A percentile compares a stretch with the other conserved stretches of the same genome.
Evolutionary conservation across 2,329 filamentous ascomycete species (phyloP).

Genomic region (Sordariomycetes sp.): DNA sequence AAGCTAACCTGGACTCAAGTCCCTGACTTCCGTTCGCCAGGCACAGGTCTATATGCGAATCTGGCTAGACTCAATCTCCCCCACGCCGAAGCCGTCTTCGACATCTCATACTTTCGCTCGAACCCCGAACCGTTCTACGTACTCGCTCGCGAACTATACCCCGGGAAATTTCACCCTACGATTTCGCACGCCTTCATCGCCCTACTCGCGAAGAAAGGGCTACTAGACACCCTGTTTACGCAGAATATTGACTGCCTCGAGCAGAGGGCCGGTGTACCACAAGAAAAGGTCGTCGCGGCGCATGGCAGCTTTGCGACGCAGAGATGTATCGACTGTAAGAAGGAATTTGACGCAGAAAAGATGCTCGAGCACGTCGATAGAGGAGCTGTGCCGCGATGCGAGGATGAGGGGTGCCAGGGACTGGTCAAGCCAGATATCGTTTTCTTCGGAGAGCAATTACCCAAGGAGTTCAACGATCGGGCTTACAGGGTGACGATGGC

Average conservation of each 20-base stretch:
- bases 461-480: constrained; percentile 23
- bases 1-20: constrained; percentile 37
- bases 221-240: constrained; percentile 82
- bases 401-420: constrained; percentile 53
- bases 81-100: constrained; percentile 87
- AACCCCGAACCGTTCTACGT: constrained; percentile 89
- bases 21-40: constrained; percentile 89
- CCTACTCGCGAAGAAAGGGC: constrained; percentile 68
- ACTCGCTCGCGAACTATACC: constrained; percentile 85
- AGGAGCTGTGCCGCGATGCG: constrained; percentile 64
- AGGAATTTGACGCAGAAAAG: constrained; percentile 57
- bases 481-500: constrained; percentile 44
- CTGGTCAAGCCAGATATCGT: constrained; percentile 92
- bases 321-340: constrained; percentile 81
- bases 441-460: constrained; percentile 73
- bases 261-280: constrained; percentile 73
- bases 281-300: constrained; percentile 77
- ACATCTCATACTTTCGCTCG: constrained; percentile 77
- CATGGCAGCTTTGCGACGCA: constrained; percentile 93
- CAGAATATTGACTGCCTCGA: constrained; percentile 98
- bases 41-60: constrained; percentile 90
- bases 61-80: constrained; percentile 78
- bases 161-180: constrained; percentile 80
- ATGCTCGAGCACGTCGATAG: constrained; percentile 63
- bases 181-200: constrained; percentile 84